These are phyloP conservation scores for Flaveria linearis DNA, from an alignment of 129 eudicot genomes.

Conservation along the genomic window DNA sequence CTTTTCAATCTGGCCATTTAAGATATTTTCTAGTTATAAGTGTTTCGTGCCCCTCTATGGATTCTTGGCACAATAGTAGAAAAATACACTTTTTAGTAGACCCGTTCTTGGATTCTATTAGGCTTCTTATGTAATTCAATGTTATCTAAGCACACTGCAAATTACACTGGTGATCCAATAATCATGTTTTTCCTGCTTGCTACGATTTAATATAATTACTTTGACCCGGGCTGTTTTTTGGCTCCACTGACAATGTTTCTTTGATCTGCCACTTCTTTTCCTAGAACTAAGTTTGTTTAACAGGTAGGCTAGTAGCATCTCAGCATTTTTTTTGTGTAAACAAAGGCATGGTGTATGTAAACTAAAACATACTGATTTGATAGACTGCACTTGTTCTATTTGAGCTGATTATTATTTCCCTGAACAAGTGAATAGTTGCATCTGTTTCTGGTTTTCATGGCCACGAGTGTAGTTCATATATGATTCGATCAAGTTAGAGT, in stretches of 20 bases:
- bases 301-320: no score
- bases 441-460: constrained; percentile 11
- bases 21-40: background rate
- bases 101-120: background rate
- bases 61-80: no score
- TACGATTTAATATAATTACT: no score
- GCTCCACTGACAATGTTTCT: no score
- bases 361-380: background rate
- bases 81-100: background rate
- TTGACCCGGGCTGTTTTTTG: no score
- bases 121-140: no score
- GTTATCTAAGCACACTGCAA: background rate
- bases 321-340: background rate
- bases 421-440: background rate
- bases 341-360: background rate
- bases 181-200: background rate
- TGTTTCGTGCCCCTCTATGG: background rate
- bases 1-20: background rate
- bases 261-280: background rate
- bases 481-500: background rate
- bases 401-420: background rate
- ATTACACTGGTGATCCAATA: background rate
- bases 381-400: background rate
- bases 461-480: background rate
- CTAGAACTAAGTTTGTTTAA: background rate